Evolutionary conservation across 345 rosid genomes (phyloP), one percentile per base, ranked within the genome.

Genomic region (Eucalyptus regnans): DNA sequence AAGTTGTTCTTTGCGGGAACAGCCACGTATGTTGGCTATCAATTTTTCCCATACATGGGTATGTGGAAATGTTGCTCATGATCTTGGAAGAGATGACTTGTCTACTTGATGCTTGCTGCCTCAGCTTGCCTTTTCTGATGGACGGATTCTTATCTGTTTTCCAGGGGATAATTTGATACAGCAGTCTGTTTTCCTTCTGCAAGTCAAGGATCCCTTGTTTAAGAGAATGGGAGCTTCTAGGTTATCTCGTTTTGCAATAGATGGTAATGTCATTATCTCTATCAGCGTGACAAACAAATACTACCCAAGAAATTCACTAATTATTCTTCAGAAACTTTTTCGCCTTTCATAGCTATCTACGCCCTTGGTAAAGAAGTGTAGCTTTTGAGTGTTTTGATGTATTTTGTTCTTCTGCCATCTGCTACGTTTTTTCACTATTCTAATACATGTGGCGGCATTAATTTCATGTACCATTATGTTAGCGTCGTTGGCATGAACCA

Each of bases 161-260:
- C 31, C 94, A 96, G 99, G 99, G 89, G 99, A 96, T 95, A 97
- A 92, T 89, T 90, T 97, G 90, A 81, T 97, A 91, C 97, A 93
- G 31, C 99, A 97, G 90, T 96, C 99, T 4, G 87, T 97, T 60
- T 95, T 96, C 27, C 98, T 97, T 88, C 92, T 97, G 93, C 98
- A 93, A 87, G 98, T 94, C 64, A 96, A 96, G 92, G 99, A 97
- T 92, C 99, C 99, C 7, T 93, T 96, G 93, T 96, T 95, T 92
- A 97, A 96, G 91, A 92, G 99, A 90, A 93, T 93, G 91, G 99
- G 99, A 62, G 99, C 99, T 87, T 96, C 99, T 80, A 93, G 99
- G 93, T 92, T 97, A 89, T 92, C 98, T 54, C 95, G 98, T 89
- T 96, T 95, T 89, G 98, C 99, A 41, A 89, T 93, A 83, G 96